These are phyloP conservation scores for Rhynchosporium secalis DNA, from an alignment of 2,329 filamentous ascomycete genomes.

Conservation along the genomic window DNA sequence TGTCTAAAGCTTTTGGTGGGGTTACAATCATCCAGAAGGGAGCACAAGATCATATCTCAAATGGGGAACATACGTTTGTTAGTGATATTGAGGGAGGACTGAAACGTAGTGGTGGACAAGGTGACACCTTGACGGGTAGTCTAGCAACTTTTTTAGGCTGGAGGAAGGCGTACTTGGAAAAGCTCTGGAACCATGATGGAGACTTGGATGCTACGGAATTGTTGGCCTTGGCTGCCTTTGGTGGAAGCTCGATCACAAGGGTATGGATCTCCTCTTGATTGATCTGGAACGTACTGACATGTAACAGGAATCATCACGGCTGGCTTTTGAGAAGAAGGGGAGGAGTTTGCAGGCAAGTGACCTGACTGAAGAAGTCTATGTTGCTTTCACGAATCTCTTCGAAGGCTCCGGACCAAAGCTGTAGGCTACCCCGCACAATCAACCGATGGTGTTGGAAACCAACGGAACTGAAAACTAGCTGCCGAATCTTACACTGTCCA, in stretches of 20 bases:
- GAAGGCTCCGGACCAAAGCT: slow-evolving; percentile 51
- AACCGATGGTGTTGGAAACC: too few species aligned
- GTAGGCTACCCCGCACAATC: slow-evolving; percentile 14
- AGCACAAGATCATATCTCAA: slow-evolving; percentile 75
- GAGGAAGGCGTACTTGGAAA: slow-evolving; percentile 82
- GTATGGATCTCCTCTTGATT: slow-evolving; percentile 46
- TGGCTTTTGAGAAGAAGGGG: slow-evolving; percentile 83
- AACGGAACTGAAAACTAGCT: too few species aligned
- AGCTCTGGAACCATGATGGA: slow-evolving; percentile 68
- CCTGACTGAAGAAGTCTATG: slow-evolving; percentile 85
- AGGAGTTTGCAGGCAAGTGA: slow-evolving; percentile 90
- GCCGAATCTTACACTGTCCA: too few species aligned
- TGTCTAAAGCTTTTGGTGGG: slow-evolving; percentile 77
- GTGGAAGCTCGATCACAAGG: slow-evolving; percentile 82
- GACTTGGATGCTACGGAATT: slow-evolving; percentile 57
- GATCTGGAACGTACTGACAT: slow-evolving; percentile 28
- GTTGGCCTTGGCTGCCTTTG: slow-evolving; percentile 79
- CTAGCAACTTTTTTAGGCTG: slow-evolving; percentile 88
- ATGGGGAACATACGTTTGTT: slow-evolving; percentile 72
- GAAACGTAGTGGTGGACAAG: slow-evolving; percentile 92
- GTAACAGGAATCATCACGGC: slow-evolving; percentile 71
- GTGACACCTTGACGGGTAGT: slow-evolving; percentile 88
- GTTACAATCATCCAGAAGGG: slow-evolving; percentile 95
- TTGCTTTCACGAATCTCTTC: slow-evolving; percentile 76
- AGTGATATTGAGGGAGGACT: slow-evolving; percentile 77